These are phyloP conservation scores for Mycosphaerella sp. DNA, from an alignment of 2,329 filamentous ascomycete species.

Conservation along the genomic window DNA sequence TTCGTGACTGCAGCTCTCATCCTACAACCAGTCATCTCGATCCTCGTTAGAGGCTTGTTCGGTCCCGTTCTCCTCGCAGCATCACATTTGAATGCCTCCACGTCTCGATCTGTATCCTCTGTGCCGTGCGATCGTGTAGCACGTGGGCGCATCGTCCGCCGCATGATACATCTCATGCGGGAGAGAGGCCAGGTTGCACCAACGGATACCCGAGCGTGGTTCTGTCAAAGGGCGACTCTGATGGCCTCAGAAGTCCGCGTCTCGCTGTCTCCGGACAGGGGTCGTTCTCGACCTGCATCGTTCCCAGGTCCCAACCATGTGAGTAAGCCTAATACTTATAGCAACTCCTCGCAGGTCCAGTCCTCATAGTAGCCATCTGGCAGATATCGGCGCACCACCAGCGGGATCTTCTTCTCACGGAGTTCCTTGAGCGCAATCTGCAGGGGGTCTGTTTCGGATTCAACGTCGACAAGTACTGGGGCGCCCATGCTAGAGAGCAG, in stretches of 20 bases:
- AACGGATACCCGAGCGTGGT: not conserved
- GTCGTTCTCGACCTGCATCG: not conserved
- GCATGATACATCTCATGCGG: too few relatives aligned
- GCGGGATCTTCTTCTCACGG: conserved; percentile 95
- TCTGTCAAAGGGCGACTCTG: not conserved
- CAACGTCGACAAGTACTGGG: conserved; percentile 89
- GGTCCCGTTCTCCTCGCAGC: too few relatives aligned
- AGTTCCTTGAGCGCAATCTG: conserved; percentile 98
- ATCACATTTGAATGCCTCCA: too few relatives aligned
- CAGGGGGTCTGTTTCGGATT: conserved; percentile 94
- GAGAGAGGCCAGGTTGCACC: too few relatives aligned
- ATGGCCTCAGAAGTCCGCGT: not conserved
- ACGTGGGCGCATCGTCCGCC: too few relatives aligned
- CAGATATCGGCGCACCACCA: conserved; percentile 91
- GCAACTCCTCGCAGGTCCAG: conserved; percentile 95
- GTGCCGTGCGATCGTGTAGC: too few relatives aligned
- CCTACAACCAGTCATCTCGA: not conserved
- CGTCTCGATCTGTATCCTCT: too few relatives aligned
- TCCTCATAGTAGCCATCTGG: conserved; percentile 99
- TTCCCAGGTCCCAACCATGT: not conserved
- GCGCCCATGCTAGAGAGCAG: conserved; percentile 73
- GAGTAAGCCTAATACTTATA: conserved; percentile 39
- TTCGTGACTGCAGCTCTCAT: not conserved
- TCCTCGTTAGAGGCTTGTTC: too few relatives aligned
- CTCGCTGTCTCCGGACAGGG: not conserved